Base-by-base conservation (phyloP, 805 yeast species). In the Candida pseudoglaebosa region DNA sequence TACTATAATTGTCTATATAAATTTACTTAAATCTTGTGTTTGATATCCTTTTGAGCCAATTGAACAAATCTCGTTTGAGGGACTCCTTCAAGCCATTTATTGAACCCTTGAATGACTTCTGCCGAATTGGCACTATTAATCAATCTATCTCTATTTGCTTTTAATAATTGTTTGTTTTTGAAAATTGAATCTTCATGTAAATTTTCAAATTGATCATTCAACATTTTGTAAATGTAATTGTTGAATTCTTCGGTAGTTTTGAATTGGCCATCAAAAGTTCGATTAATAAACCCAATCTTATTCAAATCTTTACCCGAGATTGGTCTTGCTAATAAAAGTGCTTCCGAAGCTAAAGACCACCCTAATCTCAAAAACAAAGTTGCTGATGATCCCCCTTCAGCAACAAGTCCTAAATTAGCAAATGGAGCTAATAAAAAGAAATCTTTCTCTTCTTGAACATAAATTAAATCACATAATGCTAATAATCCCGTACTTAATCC, bases 401-500 rank as follows among this genome's bases (percentile, higher is more conserved):
- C 78, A 2, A 84, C 89, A 48, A 88, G 73, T 2, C 95, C 95
- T 48, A 88, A 71, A 53, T 82, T 83, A 32, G 89, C 78, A 61
- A 88, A 88, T 5, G 96, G 96, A n/a, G 80, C 73, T 52, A 81
- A 73, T 45, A 87, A 54, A 52, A 62, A 79, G 43, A 79, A 75
- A 36, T 76, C 72, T 26, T 71, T 65, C 32, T 71, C 75, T 50
- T 80, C 77, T 47, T 71, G 74, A 10, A 82, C 81, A 54, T 85
- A 87, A 7, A 88, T 70, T 43, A 88, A 70, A 60, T 88, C 96
- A 59, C 84, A 78, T 37, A 84, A 62, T 12, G 82, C 75, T 9
- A 86, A 81, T 38, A 88, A 58, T 0, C 89, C 88, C 2, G 90
- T 78, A 24, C 80, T 68, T 42, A 88, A 70, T 0, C 96, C 96